Conservation (phyloP, 1,284 basidiomycete genomes). For the Cryptococcus sp. region DNA sequence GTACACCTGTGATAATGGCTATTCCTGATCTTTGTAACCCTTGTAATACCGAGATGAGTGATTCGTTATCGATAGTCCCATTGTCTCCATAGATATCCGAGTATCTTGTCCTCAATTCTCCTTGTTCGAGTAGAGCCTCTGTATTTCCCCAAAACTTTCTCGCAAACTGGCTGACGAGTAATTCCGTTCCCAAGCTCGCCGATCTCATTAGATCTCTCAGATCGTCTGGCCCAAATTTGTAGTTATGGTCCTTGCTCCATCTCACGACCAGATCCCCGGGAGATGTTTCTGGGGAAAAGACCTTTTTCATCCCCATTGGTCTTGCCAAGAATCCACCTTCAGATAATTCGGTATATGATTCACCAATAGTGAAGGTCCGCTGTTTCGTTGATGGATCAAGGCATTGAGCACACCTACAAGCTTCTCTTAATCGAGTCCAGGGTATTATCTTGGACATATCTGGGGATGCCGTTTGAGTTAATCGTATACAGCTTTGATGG, state of each 20-base stretch:
- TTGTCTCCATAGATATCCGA: not conserved
- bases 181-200: too few relatives aligned
- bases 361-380: not conserved
- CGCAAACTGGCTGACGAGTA: not conserved
- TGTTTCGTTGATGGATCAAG: slow-evolving; percentile 1
- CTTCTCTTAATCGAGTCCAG: not conserved
- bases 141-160: not conserved
- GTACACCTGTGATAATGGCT: slow-evolving; percentile 56
- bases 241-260: too few relatives aligned
- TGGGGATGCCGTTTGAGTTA: not conserved
- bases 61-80: not conserved
- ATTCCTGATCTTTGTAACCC: slow-evolving; percentile 50
- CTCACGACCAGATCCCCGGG: too few relatives aligned
- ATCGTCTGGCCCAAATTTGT: too few relatives aligned
- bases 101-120: not conserved
- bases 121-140: not conserved
- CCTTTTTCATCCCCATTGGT: too few relatives aligned
- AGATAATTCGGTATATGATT: not conserved
- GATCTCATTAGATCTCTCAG: too few relatives aligned
- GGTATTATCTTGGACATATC: not conserved
- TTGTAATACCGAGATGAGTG: not conserved
- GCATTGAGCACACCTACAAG: not conserved
- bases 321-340: not conserved
- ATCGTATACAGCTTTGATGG: not conserved
- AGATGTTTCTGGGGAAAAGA: too few relatives aligned